Evolutionary conservation across 768 basidiomycete species (phyloP).

Genomic region (Hydnomerulius pinastri): DNA sequence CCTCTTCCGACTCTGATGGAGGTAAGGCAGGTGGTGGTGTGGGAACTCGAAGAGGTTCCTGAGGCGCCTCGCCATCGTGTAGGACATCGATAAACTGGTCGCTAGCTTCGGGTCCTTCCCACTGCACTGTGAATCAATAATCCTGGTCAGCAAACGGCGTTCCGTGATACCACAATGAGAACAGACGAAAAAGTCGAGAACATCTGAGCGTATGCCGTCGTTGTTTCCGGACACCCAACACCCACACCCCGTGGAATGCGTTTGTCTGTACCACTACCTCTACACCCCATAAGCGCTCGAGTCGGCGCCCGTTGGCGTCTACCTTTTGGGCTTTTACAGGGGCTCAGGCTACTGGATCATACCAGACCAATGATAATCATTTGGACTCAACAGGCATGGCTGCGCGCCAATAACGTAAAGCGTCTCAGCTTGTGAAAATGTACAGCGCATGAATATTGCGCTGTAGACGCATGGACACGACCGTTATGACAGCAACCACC

Average conservation of each 20-base stretch:
- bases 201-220: conserved; percentile 5
- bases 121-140: conserved; percentile 54
- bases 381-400: conserved; percentile 37
- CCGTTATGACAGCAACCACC: conserved; percentile 35
- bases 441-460: conserved; percentile 19
- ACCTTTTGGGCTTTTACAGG: conserved; percentile 17
- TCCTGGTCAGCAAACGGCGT: conserved; percentile 30
- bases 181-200: conserved; percentile 11
- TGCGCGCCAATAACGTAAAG: conserved; percentile 38
- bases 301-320: conserved; percentile 21
- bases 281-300: conserved; percentile 6
- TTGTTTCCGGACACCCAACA: no score
- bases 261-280: conserved; percentile 4
- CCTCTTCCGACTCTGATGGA: conserved; percentile 50
- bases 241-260: conserved; percentile 3
- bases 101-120: conserved; percentile 67
- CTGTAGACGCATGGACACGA: conserved; percentile 30
- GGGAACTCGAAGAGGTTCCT: conserved; percentile 12
- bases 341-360: conserved; percentile 34
- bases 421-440: conserved; percentile 35
- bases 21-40: conserved; percentile 34
- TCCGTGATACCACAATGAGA: conserved; percentile 15
- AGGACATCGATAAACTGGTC: conserved; percentile 41
- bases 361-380: conserved; percentile 31
- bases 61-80: conserved; percentile 23